These are phyloP conservation scores for Russula lepida DNA, from an alignment of 768 basidiomycete species.

Conservation along the genomic window DNA sequence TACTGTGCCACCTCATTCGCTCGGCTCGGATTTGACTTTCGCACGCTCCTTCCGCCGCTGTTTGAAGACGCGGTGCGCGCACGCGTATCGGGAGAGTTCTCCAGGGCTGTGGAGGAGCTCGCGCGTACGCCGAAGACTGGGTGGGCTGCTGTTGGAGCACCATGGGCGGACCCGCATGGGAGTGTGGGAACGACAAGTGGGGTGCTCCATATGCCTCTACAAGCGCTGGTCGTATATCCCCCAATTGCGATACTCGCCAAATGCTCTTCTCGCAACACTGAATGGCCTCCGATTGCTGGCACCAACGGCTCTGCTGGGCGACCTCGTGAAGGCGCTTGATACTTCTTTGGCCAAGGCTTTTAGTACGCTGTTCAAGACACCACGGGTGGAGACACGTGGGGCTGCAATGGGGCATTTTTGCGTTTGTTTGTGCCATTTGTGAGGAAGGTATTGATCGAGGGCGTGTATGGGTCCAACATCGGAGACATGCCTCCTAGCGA, in stretches of 20 bases:
- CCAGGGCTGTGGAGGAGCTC: slow-evolving; percentile 28
- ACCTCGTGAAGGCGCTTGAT: slow-evolving; percentile 46
- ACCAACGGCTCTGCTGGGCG: slow-evolving; percentile 48
- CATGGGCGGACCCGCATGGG: slow-evolving; percentile 19
- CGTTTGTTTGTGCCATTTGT: slow-evolving; percentile 63
- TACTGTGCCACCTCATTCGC: slow-evolving; percentile 87
- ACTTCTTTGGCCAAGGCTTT: slow-evolving; percentile 40
- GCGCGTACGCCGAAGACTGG: slow-evolving; percentile 5
- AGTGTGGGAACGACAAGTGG: slow-evolving; percentile 18
- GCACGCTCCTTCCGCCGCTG: slow-evolving; percentile 46
- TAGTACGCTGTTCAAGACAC: slow-evolving; percentile 34
- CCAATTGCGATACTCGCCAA: slow-evolving; percentile 64
- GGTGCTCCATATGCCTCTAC: slow-evolving; percentile 57
- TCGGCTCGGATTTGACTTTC: slow-evolving; percentile 37
- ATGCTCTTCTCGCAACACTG: slow-evolving; percentile 62
- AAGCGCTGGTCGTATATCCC: slow-evolving; percentile 61
- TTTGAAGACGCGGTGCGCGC: slow-evolving; percentile 42
- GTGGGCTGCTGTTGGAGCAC: slow-evolving; percentile 17
- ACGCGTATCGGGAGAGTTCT: slow-evolving; percentile 46
- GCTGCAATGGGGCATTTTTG: slow-evolving; percentile 52
- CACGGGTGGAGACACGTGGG: slow-evolving; percentile 24
- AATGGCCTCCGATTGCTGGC: slow-evolving; percentile 79
- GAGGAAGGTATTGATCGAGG: slow-evolving; percentile 59
- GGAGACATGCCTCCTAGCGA: neutral
- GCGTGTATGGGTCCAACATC: slow-evolving; percentile 49